phyloP scores from a whole-genome alignment of 2,329 filamentous ascomycete genomes.

The Botryosphaeria dothidea region DNA sequence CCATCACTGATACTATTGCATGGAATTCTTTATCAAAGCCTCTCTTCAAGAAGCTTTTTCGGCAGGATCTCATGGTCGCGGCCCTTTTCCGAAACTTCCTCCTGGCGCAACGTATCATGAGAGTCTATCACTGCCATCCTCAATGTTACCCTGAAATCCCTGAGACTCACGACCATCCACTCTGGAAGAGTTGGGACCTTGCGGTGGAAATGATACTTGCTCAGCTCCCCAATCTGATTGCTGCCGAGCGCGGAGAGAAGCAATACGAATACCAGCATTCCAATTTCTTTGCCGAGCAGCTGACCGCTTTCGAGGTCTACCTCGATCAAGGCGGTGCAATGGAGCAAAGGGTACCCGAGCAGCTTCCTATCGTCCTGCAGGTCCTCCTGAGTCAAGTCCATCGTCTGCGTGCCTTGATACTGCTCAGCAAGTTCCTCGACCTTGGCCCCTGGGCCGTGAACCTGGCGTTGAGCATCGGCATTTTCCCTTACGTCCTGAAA shows the following conservation, averaged over 20 bases:
- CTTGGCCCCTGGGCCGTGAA: slow-evolving; percentile 99
- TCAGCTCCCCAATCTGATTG: slow-evolving; percentile 80
- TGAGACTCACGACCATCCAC: slow-evolving; percentile 87
- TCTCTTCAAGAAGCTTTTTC: slow-evolving; percentile 93
- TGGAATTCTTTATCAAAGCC: slow-evolving; percentile 93
- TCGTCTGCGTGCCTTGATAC: slow-evolving; percentile 82
- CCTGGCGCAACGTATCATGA: slow-evolving; percentile 92
- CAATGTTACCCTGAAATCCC: slow-evolving; percentile 90
- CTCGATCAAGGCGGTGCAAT: slow-evolving; percentile 80
- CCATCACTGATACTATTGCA: slow-evolving; percentile 97
- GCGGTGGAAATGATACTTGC: slow-evolving; percentile 93
- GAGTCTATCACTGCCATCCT: slow-evolving; percentile 91
- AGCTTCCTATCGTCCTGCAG: slow-evolving; percentile 93
- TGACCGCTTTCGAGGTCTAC: slow-evolving; percentile 97
- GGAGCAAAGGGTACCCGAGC: slow-evolving; percentile 84
- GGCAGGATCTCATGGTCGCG: slow-evolving; percentile 98
- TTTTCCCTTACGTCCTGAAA: slow-evolving; percentile 98
- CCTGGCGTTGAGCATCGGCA: slow-evolving; percentile 92
- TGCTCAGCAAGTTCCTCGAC: slow-evolving; percentile 91
- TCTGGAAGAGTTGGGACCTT: slow-evolving; percentile 98
- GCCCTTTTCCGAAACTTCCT: slow-evolving; percentile 96
- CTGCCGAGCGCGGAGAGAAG: slow-evolving; percentile 73
- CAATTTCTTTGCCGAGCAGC: slow-evolving; percentile 93
- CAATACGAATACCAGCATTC: slow-evolving; percentile 92
- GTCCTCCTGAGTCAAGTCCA: slow-evolving; percentile 96